Evolutionary conservation across 805 yeast species (phyloP), one percentile per base, ranked within the genome.

Genomic region (Cyberlindnera mississippiensis): DNA sequence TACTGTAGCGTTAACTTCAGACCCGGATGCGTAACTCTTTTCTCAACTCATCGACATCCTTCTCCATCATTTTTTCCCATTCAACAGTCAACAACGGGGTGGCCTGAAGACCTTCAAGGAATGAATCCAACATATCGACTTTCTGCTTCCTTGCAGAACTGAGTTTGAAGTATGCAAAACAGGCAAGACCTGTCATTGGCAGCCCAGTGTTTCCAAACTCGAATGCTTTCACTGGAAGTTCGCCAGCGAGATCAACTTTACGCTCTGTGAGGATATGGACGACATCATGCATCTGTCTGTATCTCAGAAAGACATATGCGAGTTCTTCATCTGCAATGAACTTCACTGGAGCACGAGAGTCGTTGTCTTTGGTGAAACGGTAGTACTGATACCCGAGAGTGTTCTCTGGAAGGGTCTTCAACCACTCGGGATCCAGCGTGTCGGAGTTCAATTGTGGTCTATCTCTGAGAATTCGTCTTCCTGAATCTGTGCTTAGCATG

Each of bases 261-360:
- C 87, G 71, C 13, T 95, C 91, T 0, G 95, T 84, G 22, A 93
- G 72, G 1, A 98, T 86, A 59, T 93, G 99, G 59, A 89, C 91
- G 57, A 93, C 93, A 59, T 93, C 99, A 57, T 93, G 99, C 59
- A 96, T 90, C 60, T 93, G 98, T 40, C 99, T 76, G 60, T 91
- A 93, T 53, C 99, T 69, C 61, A 88, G 95, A 69, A 81, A 88
- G n/a, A 91, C 83, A 58, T 83, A 93, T 1, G 96, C 96, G 51
- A 87, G 75, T 55, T 88, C 95, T 33, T 86, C 90, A 58, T 93
- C 89, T 49, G 86, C 90, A 33, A 93, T 87, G 63, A 78, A 93
- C 46, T 78, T 78, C 9, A 93, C 98, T 1, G 88, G 83, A 3
- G 83, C 89, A 53, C 99, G 72, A 0, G 96, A 90, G 59, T 93